phyloP scores from a whole-genome alignment of 352 stramenopile genomes.

The Phytophthora tentaculata region DNA sequence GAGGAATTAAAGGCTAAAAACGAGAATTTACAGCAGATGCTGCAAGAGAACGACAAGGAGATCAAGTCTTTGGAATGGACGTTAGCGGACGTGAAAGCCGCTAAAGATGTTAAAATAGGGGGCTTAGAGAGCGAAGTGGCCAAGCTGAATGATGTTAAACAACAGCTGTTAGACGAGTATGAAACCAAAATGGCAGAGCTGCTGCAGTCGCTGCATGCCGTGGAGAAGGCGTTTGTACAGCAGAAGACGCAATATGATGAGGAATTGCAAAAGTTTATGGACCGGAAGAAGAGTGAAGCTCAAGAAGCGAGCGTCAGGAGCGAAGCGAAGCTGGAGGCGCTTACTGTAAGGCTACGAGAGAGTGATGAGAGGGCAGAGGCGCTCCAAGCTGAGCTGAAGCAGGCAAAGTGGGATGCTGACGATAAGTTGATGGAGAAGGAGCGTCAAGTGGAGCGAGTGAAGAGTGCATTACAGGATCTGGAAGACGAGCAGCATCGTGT shows the following conservation, averaged over 20 bases:
- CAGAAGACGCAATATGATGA: constrained; percentile 84
- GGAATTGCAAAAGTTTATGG: constrained; percentile 53
- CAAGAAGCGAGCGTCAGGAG: constrained; percentile 28
- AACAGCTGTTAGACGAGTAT: constrained; percentile 84
- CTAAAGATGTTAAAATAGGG: constrained; percentile 66
- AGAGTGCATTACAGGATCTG: constrained; percentile 59
- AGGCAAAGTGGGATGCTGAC: constrained; percentile 66
- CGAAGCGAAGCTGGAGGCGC: constrained; percentile 53
- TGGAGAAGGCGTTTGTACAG: constrained; percentile 86
- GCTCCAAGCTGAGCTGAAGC: constrained; percentile 62
- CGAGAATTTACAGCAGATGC: constrained; percentile 65
- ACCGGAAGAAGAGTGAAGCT: constrained; percentile 58
- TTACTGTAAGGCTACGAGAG: constrained; percentile 54
- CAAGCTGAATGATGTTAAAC: constrained; percentile 74
- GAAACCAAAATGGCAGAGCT: constrained; percentile 88
- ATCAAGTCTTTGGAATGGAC: constrained; percentile 75
- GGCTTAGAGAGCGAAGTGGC: constrained; percentile 68
- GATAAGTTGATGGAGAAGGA: constrained; percentile 71
- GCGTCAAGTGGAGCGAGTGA: constrained; percentile 53
- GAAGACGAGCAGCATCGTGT: constrained; percentile 57
- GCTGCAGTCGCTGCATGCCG: constrained; percentile 77
- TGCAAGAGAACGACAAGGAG: constrained; percentile 72
- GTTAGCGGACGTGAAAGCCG: constrained; percentile 57
- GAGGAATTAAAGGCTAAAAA: constrained; percentile 71
- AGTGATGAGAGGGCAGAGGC: constrained; percentile 59